phyloP scores from a whole-genome alignment of 2,329 filamentous ascomycete species.

The Aspergillus uvarum region DNA sequence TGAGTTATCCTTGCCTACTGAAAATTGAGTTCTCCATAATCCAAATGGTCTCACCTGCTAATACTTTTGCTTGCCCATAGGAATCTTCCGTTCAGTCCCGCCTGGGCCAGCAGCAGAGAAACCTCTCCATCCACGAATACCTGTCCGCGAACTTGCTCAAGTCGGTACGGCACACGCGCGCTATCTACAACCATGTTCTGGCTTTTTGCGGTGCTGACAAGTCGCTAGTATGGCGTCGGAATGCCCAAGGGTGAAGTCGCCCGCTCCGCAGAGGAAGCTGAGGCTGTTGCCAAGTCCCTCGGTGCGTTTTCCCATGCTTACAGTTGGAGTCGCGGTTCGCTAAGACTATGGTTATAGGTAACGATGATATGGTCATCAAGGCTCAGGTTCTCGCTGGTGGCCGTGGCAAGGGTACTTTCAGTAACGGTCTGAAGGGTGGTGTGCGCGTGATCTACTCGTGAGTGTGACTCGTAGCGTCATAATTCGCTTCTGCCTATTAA shows the following conservation, averaged over 20 bases:
- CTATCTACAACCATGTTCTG: neutral
- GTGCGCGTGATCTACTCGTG: conserved; percentile 97
- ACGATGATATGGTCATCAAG: conserved; percentile 99
- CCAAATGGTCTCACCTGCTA: conserved; percentile 44
- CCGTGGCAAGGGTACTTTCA: conserved; percentile 95
- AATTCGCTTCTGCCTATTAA: conserved; percentile 13
- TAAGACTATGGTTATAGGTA: conserved; percentile 47
- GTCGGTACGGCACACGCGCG: conserved; percentile 45
- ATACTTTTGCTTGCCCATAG: conserved; percentile 51
- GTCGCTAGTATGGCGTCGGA: conserved; percentile 79
- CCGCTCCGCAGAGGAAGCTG: conserved; percentile 78
- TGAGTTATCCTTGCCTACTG: conserved; percentile 44
- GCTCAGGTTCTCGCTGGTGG: conserved; percentile 97
- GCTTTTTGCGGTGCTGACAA: conserved; percentile 23
- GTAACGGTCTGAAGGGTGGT: conserved; percentile 98
- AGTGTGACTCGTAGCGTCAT: conserved; percentile 29
- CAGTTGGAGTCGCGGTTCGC: conserved; percentile 15
- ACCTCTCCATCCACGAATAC: conserved; percentile 97
- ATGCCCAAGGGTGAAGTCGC: conserved; percentile 90
- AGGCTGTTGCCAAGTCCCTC: conserved; percentile 85
- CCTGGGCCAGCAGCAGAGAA: conserved; percentile 73
- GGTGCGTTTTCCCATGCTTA: conserved; percentile 51
- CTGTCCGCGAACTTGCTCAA: conserved; percentile 89
- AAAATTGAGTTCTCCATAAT: neutral
- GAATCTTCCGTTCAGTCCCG: conserved; percentile 56